A percentile compares a stretch with the other conserved stretches of the same genome.
phyloP scores from a whole-genome alignment of 208 protist species.

The Crithidia bombi region DNA sequence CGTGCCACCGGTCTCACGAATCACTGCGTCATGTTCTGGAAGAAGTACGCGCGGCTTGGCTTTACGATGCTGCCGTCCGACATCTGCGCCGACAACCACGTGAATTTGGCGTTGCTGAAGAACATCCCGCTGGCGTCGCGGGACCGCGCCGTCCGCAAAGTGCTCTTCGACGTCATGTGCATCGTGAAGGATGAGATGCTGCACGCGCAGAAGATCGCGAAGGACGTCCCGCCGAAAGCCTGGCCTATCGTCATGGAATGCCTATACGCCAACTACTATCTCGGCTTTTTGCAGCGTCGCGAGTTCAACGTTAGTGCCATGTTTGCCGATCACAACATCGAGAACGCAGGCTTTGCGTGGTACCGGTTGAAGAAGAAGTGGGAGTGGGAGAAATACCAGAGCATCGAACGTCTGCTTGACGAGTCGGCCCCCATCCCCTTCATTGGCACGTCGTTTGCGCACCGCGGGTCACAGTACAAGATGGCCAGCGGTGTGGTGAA shows the following conservation, averaged over 20 bases:
- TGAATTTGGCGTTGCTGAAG: conserved; percentile 84
- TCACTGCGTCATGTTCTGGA: conserved; percentile 93
- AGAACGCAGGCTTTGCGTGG: conserved; percentile 84
- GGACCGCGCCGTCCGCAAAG: conserved; percentile 73
- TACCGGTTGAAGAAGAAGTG: conserved; percentile 84
- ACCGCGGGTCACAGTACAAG: conserved; percentile 71
- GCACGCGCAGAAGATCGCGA: conserved; percentile 71
- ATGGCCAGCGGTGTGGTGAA: conserved; percentile 40
- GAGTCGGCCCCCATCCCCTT: conserved; percentile 77
- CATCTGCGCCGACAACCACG: conserved; percentile 87
- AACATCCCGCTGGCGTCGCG: conserved; percentile 83
- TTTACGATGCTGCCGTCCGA: conserved; percentile 90
- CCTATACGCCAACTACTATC: conserved; percentile 88
- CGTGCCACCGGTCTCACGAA: conserved; percentile 81
- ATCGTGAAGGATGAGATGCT: conserved; percentile 88
- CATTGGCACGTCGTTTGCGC: conserved; percentile 53
- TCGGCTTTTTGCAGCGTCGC: conserved; percentile 81
- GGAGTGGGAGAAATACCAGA: conserved; percentile 82
- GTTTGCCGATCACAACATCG: conserved; percentile 89
- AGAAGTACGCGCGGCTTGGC: conserved; percentile 88
- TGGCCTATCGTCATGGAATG: conserved; percentile 91
- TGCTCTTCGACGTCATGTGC: conserved; percentile 88
- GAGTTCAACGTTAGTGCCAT: conserved; percentile 90
- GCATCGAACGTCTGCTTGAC: conserved; percentile 70
- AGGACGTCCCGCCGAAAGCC: conserved; percentile 61